phyloP scores from a whole-genome alignment of 768 basidiomycete genomes.

The Lyophyllum semitale region DNA sequence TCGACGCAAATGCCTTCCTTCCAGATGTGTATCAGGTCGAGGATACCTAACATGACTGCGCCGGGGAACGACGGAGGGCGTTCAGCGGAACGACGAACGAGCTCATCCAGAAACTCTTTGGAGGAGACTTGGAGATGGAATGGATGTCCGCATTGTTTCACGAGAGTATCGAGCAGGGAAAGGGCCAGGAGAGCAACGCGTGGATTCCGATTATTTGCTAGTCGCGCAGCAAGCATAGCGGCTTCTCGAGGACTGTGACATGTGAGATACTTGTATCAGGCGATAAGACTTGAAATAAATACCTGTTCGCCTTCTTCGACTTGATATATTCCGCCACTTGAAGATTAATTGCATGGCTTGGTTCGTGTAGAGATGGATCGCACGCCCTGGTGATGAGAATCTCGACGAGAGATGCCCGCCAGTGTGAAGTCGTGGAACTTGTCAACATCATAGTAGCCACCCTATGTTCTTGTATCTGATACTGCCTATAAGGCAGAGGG shows the following conservation, averaged over 20 bases:
- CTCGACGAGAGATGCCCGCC: constrained; percentile 67
- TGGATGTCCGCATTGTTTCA: constrained; percentile 95
- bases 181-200: constrained; percentile 89
- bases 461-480: background rate
- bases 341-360: constrained; percentile 89
- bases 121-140: constrained; percentile 96
- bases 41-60: constrained; percentile 90
- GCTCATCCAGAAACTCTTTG: constrained; percentile 97
- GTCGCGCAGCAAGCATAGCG: constrained; percentile 77
- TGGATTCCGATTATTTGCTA: constrained; percentile 91
- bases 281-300: constrained; percentile 25
- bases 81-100: constrained; percentile 97
- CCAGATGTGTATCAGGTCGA: constrained; percentile 93
- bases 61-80: constrained; percentile 94
- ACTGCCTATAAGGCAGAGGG: background rate
- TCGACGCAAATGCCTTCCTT: constrained; percentile 90
- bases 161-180: constrained; percentile 85
- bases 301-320: constrained; percentile 96
- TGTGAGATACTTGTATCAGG: constrained; percentile 4
- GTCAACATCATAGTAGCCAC: constrained; percentile 45
- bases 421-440: constrained; percentile 48
- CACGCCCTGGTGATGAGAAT: constrained; percentile 80
- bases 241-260: constrained; percentile 82
- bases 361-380: constrained; percentile 82
- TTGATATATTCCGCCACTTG: constrained; percentile 95